Evolutionary conservation across 495 filamentous ascomycete species (phyloP), one percentile per base, ranked within the genome.

Genomic region (Penicillium maclennaniae): DNA sequence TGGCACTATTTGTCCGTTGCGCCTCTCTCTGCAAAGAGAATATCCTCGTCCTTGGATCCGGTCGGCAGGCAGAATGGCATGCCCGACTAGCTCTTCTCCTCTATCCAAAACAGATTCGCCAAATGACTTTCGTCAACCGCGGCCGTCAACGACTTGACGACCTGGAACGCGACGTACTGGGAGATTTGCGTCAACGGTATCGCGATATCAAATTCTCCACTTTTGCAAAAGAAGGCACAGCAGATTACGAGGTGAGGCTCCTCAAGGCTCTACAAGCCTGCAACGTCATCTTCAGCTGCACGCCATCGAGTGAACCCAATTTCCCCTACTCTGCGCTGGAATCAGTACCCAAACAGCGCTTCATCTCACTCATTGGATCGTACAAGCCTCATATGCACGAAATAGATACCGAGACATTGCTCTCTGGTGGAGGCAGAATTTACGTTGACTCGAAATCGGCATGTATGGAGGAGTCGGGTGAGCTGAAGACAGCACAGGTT

Each of bases 1-100:
- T 90, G 66, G 81, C 95, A 0, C 76, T 96, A 2, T 79, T 79
- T 38, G 82, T 82, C 31, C 85, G 92, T 19, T 70, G 73, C 37
- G 62, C 71, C 9, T 43, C 55, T 1, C 38, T 71, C 1, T 42
- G 40, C 21, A 83, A 90, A 40, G 82, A 85, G 52, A 86, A 83
- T 25, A 60, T 95, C 3, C 79, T 85, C 15, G 83, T 96, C 45
- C 93, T 98, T 62, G 93, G 93, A 21, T 83, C 86, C 6, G 93
- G 93, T 23, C 79, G 86, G 49, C 92, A 96, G 71, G 92, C 93
- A 4, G 89, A 90, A 66, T 98, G 92, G 92, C 91, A 96, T 69
- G 81, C 90, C 16, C 86, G 91, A 0, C 80, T 96, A 0, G 83
- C 88, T 0, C 76, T 98, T 4, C 75, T 95, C 20, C 73, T 95